Evolutionary conservation across 257 asterid species (phyloP).

Genomic region (Cynanchum wilfordii): DNA sequence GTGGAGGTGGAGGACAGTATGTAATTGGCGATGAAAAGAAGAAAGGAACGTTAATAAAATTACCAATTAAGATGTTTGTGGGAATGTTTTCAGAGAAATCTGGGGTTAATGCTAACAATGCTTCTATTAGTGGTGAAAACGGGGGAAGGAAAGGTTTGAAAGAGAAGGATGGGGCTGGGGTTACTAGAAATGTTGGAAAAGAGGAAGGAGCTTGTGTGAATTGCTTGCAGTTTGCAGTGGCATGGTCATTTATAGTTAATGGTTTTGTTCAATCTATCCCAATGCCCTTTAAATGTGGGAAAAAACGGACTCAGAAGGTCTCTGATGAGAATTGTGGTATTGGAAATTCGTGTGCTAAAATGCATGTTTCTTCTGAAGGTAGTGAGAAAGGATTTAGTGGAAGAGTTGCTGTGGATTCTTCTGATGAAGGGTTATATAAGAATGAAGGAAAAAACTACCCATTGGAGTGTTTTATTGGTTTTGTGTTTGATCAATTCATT

Average conservation of each 20-base stretch:
- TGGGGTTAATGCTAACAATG: conserved; percentile 30
- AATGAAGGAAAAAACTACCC: conserved; percentile 53
- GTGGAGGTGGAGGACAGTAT: conserved; percentile 23
- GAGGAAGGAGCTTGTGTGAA: conserved; percentile 41
- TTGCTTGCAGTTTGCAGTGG: conserved; percentile 63
- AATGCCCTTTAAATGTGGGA: conserved; percentile 51
- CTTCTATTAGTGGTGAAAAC: conserved; percentile 24
- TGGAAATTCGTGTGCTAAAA: conserved; percentile 23
- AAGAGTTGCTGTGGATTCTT: conserved; percentile 8
- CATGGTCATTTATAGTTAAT: conserved; percentile 54
- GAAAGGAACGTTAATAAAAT: conserved; percentile 31
- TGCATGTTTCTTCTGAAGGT: conserved; percentile 23
- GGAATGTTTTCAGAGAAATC: conserved; percentile 52
- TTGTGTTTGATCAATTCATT: conserved; percentile 61
- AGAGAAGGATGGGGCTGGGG: conserved; percentile 42
- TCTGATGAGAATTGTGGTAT: conserved; percentile 25
- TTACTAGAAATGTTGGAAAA: conserved; percentile 27
- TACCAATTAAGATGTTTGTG: conserved; percentile 49
- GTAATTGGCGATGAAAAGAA: conserved; percentile 40
- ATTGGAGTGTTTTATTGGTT: conserved; percentile 62
- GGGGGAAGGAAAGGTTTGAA: conserved; percentile 47
- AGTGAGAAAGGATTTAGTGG: conserved; percentile 32
- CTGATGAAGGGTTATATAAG: conserved; percentile 24
- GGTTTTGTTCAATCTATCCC: conserved; percentile 77
- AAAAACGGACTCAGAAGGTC: conserved; percentile 42